Conservation (phyloP, 2,329 filamentous ascomycete genomes). For the Dothideomycetes sp. region DNA sequence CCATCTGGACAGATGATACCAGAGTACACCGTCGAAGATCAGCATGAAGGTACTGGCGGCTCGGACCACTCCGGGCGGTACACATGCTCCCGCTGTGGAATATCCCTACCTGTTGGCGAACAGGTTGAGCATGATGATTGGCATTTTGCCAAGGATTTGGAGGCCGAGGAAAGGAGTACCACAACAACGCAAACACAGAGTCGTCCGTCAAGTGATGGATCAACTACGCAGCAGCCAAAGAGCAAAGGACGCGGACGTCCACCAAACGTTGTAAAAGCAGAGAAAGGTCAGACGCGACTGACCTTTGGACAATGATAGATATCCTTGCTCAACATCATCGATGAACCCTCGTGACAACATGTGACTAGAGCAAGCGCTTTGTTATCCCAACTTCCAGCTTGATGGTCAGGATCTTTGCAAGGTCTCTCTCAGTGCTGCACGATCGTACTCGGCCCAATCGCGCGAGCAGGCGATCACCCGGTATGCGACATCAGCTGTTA, state of each 20-base stretch:
- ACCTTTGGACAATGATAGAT: conserved; percentile 35
- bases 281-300: conserved; percentile 38
- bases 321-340: no score
- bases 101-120: conserved; percentile 27
- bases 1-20: conserved; percentile 1
- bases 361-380: no score
- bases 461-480: no score
- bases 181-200: conserved; percentile 17
- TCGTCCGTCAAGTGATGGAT: conserved; percentile 9
- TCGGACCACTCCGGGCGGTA: conserved; percentile 27
- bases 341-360: no score
- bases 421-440: no score
- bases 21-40: not conserved
- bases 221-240: conserved; percentile 4
- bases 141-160: conserved; percentile 85
- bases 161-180: conserved; percentile 48
- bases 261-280: conserved; percentile 23
- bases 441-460: no score
- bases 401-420: no score
- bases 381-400: no score
- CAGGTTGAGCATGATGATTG: conserved; percentile 79
- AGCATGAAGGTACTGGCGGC: conserved; percentile 1
- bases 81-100: conserved; percentile 58
- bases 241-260: conserved; percentile 30
- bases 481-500: no score